Conservation (phyloP, 2,329 filamentous ascomycete species). For the Trichophyton verrucosum region DNA sequence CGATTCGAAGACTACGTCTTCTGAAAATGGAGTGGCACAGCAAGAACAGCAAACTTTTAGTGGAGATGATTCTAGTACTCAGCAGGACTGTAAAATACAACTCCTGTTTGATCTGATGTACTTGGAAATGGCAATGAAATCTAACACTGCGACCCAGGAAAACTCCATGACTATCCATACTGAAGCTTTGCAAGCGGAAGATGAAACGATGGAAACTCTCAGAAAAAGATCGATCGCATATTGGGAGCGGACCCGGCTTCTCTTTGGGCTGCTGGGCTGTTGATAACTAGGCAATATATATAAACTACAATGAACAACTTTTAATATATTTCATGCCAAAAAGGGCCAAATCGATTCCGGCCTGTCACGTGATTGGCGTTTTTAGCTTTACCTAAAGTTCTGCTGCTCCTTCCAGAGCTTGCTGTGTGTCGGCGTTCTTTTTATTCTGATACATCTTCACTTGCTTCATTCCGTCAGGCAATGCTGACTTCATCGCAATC, state of each 20-base stretch:
- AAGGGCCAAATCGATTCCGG: too few relatives aligned
- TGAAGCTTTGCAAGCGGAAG: background rate
- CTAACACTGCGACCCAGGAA: background rate
- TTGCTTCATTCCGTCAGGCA: background rate
- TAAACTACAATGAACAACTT: background rate
- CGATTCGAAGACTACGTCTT: background rate
- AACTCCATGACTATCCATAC: background rate
- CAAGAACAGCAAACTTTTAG: background rate
- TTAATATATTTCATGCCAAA: background rate
- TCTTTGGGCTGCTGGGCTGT: conserved; percentile 61
- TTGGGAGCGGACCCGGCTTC: conserved; percentile 66
- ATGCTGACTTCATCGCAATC: background rate
- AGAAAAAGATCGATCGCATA: conserved; percentile 44
- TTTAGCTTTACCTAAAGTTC: background rate
- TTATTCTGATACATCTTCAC: background rate
- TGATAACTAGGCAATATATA: background rate
- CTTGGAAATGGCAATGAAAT: conserved; percentile 30
- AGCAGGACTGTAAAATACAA: conserved; percentile 26
- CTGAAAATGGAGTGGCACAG: conserved; percentile 3
- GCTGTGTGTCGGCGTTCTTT: background rate
- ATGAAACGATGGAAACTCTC: conserved; percentile 1
- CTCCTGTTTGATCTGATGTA: conserved; percentile 29
- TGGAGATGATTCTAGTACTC: background rate
- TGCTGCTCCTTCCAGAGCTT: background rate
- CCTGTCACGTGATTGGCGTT: background rate